Percentiles rank a stretch among this genome's conserved stretches.
These are phyloP conservation scores for Debaryomyces sp. DNA, from an alignment of 1,139 yeast genomes.

Conservation along the genomic window DNA sequence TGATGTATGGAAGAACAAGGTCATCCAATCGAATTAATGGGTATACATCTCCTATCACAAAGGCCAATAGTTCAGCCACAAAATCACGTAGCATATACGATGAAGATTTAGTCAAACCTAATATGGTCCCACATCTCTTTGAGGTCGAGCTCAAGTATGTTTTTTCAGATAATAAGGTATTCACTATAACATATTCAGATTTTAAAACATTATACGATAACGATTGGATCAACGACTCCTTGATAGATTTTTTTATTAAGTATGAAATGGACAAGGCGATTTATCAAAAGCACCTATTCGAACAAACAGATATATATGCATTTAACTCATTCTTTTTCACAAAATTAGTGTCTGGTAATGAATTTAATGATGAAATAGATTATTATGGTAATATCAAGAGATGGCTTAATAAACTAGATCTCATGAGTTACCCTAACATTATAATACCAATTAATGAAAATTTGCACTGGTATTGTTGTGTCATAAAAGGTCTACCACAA, in stretches of 20 bases:
- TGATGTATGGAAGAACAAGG: slow-evolving; percentile 6
- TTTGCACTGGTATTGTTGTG: slow-evolving; percentile 87
- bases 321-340: slow-evolving; percentile 87
- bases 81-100: neutral
- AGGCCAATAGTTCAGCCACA: neutral
- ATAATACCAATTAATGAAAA: slow-evolving; percentile 82
- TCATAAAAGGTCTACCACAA: slow-evolving; percentile 53
- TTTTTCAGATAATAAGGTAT: slow-evolving; percentile 49
- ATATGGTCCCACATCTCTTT: slow-evolving; percentile 7
- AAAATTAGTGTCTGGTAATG: slow-evolving; percentile 47
- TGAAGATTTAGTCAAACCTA: neutral
- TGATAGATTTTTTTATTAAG: slow-evolving; percentile 71
- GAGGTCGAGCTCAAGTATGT: slow-evolving; percentile 38
- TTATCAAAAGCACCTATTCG: slow-evolving; percentile 19
- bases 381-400: slow-evolving; percentile 68
- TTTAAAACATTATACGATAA: slow-evolving; percentile 68
- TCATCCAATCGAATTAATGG: slow-evolving; percentile 5
- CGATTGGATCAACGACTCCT: slow-evolving; percentile 76
- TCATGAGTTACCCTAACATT: slow-evolving; percentile 62
- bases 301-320: slow-evolving; percentile 49
- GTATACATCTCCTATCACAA: neutral
- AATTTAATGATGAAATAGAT: slow-evolving; percentile 21
- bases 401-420: slow-evolving; percentile 77
- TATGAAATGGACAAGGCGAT: slow-evolving; percentile 53
- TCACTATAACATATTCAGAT: slow-evolving; percentile 60